phyloP scores from a whole-genome alignment of 768 basidiomycete genomes.

The Epithele typhae region DNA sequence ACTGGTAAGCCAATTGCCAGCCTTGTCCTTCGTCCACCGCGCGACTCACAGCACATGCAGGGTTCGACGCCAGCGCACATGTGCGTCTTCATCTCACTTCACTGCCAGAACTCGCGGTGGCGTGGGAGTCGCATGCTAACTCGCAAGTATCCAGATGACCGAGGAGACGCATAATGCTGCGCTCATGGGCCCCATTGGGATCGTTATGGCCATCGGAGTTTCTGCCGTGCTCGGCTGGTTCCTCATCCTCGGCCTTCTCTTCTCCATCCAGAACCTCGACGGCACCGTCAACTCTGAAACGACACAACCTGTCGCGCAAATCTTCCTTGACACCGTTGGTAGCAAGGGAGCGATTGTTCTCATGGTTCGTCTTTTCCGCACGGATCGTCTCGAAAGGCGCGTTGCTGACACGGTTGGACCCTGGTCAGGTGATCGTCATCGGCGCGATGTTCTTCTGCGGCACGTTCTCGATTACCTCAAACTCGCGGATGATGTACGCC shows the following conservation, averaged over 20 bases:
- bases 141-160: conserved; percentile 46
- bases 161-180: conserved; percentile 67
- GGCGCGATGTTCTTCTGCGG: conserved; percentile 76
- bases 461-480: conserved; percentile 74
- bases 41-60: no score
- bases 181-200: conserved; percentile 64
- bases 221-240: conserved; percentile 75
- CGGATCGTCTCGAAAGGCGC: neutral
- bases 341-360: conserved; percentile 68
- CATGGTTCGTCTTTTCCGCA: conserved; percentile 43
- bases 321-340: conserved; percentile 74
- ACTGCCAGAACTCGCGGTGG: no score
- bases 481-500: conserved; percentile 81
- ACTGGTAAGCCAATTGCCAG: conserved; percentile 47
- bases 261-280: conserved; percentile 71
- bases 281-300: conserved; percentile 47
- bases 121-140: no score
- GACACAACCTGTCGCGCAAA: conserved; percentile 73
- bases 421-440: conserved; percentile 52
- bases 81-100: no score
- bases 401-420: neutral
- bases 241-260: conserved; percentile 65
- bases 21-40: no score
- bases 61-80: conserved; percentile 73
- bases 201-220: conserved; percentile 67